Conservation (phyloP, 1,284 basidiomycete species). For the Peniophora sp. region DNA sequence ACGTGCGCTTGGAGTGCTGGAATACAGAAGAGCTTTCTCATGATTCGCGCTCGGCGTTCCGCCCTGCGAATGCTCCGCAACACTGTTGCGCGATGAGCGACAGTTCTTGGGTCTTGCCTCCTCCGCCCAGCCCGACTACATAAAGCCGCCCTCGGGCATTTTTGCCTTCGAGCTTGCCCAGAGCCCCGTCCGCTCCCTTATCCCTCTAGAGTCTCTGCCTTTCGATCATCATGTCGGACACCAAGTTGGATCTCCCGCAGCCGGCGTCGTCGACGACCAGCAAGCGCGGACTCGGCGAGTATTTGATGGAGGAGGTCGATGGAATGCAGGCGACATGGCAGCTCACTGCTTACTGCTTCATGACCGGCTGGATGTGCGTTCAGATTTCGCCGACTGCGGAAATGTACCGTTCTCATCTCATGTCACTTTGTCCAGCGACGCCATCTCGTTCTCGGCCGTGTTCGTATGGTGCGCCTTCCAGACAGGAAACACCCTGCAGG, state of each 20-base stretch:
- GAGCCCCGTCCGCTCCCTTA: too few species aligned
- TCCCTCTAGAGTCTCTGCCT: neutral
- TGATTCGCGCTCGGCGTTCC: too few species aligned
- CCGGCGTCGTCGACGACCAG: neutral
- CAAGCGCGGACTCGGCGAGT: neutral
- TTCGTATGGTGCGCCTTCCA: constrained; percentile 88
- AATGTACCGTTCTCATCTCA: neutral
- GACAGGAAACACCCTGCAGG: constrained; percentile 68
- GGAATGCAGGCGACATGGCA: constrained; percentile 47
- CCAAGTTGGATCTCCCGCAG: neutral
- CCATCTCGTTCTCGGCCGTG: constrained; percentile 71
- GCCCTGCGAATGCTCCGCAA: too few species aligned
- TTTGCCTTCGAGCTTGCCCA: too few species aligned
- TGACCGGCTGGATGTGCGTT: constrained; percentile 77
- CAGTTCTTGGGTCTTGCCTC: too few species aligned
- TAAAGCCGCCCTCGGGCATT: too few species aligned
- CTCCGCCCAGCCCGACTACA: too few species aligned
- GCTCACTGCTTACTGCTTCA: constrained; percentile 72
- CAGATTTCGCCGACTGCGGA: neutral
- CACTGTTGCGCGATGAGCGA: too few species aligned
- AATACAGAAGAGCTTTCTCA: too few species aligned
- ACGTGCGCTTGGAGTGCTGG: too few species aligned
- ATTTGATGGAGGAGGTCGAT: constrained; percentile 50
- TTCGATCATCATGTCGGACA: neutral
- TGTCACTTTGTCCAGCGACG: constrained; percentile 37